Evolutionary conservation across 192 early-diverging fungal genomes (phyloP), one percentile per base, ranked within the genome.

Genomic region (Coemansia nantahalensis): DNA sequence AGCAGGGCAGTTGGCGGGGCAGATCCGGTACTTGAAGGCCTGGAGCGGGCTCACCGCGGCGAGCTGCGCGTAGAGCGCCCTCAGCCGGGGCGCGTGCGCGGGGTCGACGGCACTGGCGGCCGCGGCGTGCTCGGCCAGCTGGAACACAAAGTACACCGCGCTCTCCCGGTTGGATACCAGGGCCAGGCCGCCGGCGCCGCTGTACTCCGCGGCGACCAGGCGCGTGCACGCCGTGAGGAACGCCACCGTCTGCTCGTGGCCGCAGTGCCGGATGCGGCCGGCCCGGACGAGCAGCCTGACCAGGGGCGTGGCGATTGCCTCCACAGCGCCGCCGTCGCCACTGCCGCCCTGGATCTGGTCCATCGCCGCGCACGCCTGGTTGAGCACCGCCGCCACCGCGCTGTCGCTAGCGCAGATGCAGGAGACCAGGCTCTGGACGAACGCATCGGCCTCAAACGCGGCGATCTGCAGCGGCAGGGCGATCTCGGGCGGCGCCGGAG

Each of bases 361-460:
- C 49, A 49, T 33, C 1, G 45, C 42, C 36, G 45, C 40, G 24
- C 32, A 39, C 9, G 54, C 31, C 13, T 45, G 55, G 50, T 65
- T 65, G 40, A 73, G 48, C 14, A 65, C 36, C 9, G 57, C 58
- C 1, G 57, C 33, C 10, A 40, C 26, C 34, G 55, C 41, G 8
- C 34, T 38, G 28, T 33, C 51, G 14, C 22, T 67, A 4, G 39
- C 44, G 18, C 40, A 51, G 32, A 59, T 41, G 19, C 41, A 46
- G n/a, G 45, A 33, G 7, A 64, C 49, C 41, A 75, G 46, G 52
- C 64, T 62, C 22, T 55, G 59, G 4, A 68, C 47, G 40, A 75
- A 75, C 13, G 71, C 58, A 37, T 75, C 71, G 0, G 54, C 11
- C 24, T 75, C 71, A 56, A 66, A 64, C 8, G 64, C 71, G 43